Evolutionary conservation across 768 basidiomycete genomes (phyloP).

Genomic region (Mycena venus): DNA sequence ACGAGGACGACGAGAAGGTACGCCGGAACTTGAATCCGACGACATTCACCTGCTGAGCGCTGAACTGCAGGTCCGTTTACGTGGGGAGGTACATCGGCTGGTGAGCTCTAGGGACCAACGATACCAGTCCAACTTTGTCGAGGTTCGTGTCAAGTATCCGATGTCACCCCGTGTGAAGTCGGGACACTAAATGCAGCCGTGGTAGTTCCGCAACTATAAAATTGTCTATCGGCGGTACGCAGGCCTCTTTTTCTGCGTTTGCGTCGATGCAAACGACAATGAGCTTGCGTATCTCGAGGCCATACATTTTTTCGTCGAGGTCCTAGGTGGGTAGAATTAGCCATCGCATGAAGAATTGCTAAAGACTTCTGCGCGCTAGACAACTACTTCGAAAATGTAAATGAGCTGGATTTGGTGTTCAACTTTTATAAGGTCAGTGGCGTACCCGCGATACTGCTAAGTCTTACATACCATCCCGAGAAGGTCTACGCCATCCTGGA

Average conservation of each 20-base stretch:
- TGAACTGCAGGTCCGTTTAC: conserved; percentile 79
- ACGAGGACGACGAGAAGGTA: conserved; percentile 99
- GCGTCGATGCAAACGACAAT: conserved; percentile 98
- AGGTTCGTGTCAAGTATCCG: conserved; percentile 70
- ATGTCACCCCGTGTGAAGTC: background rate
- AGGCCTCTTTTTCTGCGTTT: conserved; percentile 97
- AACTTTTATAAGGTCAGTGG: conserved; percentile 93
- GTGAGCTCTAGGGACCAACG: conserved; percentile 98
- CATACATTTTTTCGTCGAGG: conserved; percentile 98
- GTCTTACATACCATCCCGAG: background rate
- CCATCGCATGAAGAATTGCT: background rate
- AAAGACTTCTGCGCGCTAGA: conserved; percentile 59
- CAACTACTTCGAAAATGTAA: conserved; percentile 98
- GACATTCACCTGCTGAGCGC: background rate
- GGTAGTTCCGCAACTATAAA: conserved; percentile 96
- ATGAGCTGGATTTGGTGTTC: conserved; percentile 97
- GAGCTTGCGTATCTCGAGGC: conserved; percentile 97
- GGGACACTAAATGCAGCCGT: background rate
- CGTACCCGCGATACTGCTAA: background rate
- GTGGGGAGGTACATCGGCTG: conserved; percentile 95
- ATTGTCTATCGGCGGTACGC: conserved; percentile 97
- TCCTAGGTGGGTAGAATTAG: too few species aligned
- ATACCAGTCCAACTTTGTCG: conserved; percentile 99
- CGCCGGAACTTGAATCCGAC: background rate
- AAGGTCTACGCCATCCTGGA: conserved; percentile 98